Evolutionary conservation across 768 basidiomycete species (phyloP).

Genomic region (Suillus brevipes): DNA sequence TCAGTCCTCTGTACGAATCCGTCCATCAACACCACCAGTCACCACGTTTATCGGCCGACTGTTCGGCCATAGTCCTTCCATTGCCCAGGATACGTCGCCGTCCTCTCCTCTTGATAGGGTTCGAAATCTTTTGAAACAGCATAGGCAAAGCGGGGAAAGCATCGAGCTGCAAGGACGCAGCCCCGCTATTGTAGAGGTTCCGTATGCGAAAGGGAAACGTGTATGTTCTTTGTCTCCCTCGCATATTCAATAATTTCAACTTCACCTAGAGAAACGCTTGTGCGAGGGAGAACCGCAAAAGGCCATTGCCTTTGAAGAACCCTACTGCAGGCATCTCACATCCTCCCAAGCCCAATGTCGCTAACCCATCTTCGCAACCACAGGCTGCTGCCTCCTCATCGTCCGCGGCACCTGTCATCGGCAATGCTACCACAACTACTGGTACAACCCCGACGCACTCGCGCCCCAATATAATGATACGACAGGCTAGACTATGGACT

Average conservation of each 20-base stretch:
- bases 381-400: not conserved
- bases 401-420: not conserved
- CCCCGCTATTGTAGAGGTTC: not conserved
- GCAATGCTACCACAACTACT: not conserved
- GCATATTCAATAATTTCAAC: no score
- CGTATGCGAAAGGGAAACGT: not conserved
- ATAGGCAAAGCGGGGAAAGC: not conserved
- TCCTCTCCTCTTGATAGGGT: not conserved
- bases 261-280: not conserved
- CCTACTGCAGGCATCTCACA: not conserved
- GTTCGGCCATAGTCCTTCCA: not conserved
- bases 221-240: no score
- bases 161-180: not conserved
- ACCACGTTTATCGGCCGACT: not conserved
- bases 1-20: not conserved
- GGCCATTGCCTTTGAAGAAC: no score
- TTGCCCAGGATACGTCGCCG: not conserved
- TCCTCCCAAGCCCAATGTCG: not conserved
- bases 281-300: not conserved
- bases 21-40: not conserved
- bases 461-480: not conserved
- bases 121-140: not conserved
- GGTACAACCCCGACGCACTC: not conserved
- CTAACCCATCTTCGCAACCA: not conserved
- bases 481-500: not conserved